Evolutionary conservation across 2,329 filamentous ascomycete genomes (phyloP).

Genomic region (Sclerotinia minor): DNA sequence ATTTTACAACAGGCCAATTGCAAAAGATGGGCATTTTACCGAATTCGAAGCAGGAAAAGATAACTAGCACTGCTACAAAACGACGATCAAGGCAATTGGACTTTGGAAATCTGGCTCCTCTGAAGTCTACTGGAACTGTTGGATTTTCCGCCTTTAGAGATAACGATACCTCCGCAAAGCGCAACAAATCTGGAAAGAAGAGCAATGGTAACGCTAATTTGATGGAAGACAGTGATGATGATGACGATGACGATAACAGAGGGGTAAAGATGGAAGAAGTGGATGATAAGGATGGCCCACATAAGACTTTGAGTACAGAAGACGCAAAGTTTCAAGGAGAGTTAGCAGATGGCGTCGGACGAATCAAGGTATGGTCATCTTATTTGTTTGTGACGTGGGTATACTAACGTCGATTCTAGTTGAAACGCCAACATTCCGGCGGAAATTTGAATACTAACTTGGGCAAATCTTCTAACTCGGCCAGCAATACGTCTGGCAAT

Average conservation of each 20-base stretch:
- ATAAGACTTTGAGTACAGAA: constrained; percentile 62
- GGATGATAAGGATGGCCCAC: constrained; percentile 57
- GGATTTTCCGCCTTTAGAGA: constrained; percentile 90
- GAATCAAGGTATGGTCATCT: constrained; percentile 67
- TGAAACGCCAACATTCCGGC: constrained; percentile 77
- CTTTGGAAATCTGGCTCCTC: constrained; percentile 78
- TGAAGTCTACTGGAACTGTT: constrained; percentile 84
- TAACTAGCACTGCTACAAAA: constrained; percentile 64
- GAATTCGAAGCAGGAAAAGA: constrained; percentile 61
- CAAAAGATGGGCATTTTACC: constrained; percentile 92
- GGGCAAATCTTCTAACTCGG: constrained; percentile 50
- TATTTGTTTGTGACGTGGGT: not conserved
- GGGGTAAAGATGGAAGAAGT: constrained; percentile 66
- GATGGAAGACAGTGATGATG: constrained; percentile 72
- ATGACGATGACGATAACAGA: constrained; percentile 70
- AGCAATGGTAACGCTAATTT: constrained; percentile 58
- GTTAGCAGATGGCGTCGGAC: constrained; percentile 75
- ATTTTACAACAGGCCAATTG: constrained; percentile 68
- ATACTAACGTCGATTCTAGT: constrained; percentile 48
- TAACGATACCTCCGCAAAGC: constrained; percentile 56
- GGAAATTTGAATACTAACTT: constrained; percentile 59
- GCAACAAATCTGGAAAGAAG: constrained; percentile 62
- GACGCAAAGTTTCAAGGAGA: constrained; percentile 72
- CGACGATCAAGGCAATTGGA: constrained; percentile 81
- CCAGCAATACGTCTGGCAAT: constrained; percentile 45